phyloP scores from a whole-genome alignment of 768 basidiomycete species.

The Roridomyces roridus region DNA sequence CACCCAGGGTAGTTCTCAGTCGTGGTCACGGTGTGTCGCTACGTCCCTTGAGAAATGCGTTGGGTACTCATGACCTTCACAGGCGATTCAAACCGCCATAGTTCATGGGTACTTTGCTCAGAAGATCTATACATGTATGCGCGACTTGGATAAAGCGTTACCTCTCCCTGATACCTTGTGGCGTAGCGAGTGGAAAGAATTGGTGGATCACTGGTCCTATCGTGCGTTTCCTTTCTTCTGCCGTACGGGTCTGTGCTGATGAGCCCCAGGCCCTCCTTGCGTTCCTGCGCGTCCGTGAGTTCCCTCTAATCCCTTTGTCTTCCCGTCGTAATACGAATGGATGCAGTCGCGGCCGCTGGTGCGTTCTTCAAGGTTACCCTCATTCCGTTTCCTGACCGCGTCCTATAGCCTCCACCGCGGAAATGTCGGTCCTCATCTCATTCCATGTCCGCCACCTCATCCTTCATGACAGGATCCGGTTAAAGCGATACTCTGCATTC shows the following conservation, averaged over 20 bases:
- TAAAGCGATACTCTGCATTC: conserved; percentile 1
- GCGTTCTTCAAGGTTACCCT: neutral
- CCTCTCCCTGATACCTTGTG: neutral
- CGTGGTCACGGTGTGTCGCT: conserved; percentile 13
- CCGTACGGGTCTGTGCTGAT: neutral
- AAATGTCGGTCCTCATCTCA: conserved; percentile 7
- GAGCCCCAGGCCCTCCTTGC: conserved; percentile 7
- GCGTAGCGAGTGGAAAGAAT: conserved; percentile 19
- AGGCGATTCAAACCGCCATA: conserved; percentile 25
- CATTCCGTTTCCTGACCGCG: too few relatives aligned
- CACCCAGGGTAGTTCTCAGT: conserved; percentile 1
- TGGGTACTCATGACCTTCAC: neutral
- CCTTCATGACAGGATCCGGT: neutral
- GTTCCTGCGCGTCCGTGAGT: conserved; percentile 18
- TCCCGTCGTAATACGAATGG: neutral
- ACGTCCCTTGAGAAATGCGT: neutral
- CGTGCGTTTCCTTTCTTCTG: neutral
- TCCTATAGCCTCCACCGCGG: conserved; percentile 3
- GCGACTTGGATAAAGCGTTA: too few relatives aligned
- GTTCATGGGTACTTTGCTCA: conserved; percentile 26
- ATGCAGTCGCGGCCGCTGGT: conserved; percentile 14
- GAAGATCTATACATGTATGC: conserved; percentile 25
- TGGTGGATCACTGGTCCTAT: conserved; percentile 25
- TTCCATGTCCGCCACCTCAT: neutral
- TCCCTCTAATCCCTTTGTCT: too few relatives aligned